Base-by-base conservation (phyloP, 179 eudicot species). In the Carnegiea gigantea region DNA sequence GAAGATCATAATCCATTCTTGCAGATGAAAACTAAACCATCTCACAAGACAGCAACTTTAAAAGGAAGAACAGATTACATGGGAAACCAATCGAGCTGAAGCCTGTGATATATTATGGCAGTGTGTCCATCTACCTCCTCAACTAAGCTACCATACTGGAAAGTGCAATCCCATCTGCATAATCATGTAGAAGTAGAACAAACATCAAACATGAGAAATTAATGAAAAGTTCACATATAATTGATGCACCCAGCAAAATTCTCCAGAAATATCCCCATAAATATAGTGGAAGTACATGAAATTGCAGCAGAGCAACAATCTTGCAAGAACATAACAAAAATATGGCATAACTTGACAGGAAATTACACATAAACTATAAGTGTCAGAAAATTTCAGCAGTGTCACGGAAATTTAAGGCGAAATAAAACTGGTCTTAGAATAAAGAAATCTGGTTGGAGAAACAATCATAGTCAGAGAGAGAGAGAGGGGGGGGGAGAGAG, bases 111-210 rank as follows among this genome's bases (percentile, higher is more conserved):
- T 78, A 97, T 91, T 78, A 97, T 85, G 64, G 99, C 98, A 53
- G 99, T 97, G 86, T 97, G 99, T 78, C 99, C 99, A 89, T 97
- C 99, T 48, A 97, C 99, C 90, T 97, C 99, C 88, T 97, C 99
- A 81, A 97, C 99, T 87, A 95, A 86, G 83, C 99, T 95, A 81
- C 99, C 99, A 75, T 87, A 86, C 87, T 89, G 99, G 88, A 97
- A 97, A 86, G 91, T 90, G 87, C 95, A 95, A 81, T 97, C 99
- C 99, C 99, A 97, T 89, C 99, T 97, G 88, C 86, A 87, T 43
- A 79, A 53, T 26, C 82, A 81, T 17, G 33, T n/a, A 71, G 54
- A 82, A 73, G 65, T 36, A 70, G 78, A 71, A 78, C 60, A 44
- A 40, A 33, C 49, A 80, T 5, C 53, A 81, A 62, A 62, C 26